Base-by-base conservation (phyloP, 2,329 filamentous ascomycete genomes). In the Pseudogymnoascus sp. region DNA sequence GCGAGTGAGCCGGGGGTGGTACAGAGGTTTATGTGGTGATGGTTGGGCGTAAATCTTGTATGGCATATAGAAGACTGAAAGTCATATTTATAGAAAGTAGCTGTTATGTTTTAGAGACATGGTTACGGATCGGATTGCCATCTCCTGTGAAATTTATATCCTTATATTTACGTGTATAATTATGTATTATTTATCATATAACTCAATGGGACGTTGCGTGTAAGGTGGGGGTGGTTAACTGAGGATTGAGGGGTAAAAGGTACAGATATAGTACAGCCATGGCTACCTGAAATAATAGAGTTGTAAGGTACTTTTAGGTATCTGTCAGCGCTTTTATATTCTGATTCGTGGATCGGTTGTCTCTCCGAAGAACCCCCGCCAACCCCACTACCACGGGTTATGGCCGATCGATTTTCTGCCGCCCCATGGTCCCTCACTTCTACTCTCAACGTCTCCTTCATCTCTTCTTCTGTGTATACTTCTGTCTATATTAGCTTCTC, bases 11-110 rank as follows among this genome's bases (percentile, higher is more conserved):
- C 1, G 0, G 85, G 84, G 3, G 77, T 76, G 15, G 72, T 84
- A 63, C 90, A 94, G 77, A 80, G 90, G 60, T 95, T 95, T 71
- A 89, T 95, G 84, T 95, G 89, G 89, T 92, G 74, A 64, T 33
- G 44, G 44, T 47, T 29, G 9, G 41, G 11, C n/a, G 41, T 29
- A 17, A 17, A 17, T 17, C 17, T 17, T 17, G 17, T 17, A 17
- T 17, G 17, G 17, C 17, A 17, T 17, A 17, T 17, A 17, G 17
- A 17, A 17, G 17, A 17, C 17, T 17, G 17, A 17, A 17, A 17
- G 17, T 17, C 17, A 17, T 17, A 17, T 17, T 17, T 17, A 17
- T 17, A 17, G 17, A 17, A 17, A 17, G 17, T 17, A 17, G 17
- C 17, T 17, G 17, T 17, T 17, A 17, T 17, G 17, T 17, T 17